Percentiles rank a stretch among this genome's conserved stretches.
Conservation (phyloP, 305 asterid genomes). For the Lippia alba region DNA sequence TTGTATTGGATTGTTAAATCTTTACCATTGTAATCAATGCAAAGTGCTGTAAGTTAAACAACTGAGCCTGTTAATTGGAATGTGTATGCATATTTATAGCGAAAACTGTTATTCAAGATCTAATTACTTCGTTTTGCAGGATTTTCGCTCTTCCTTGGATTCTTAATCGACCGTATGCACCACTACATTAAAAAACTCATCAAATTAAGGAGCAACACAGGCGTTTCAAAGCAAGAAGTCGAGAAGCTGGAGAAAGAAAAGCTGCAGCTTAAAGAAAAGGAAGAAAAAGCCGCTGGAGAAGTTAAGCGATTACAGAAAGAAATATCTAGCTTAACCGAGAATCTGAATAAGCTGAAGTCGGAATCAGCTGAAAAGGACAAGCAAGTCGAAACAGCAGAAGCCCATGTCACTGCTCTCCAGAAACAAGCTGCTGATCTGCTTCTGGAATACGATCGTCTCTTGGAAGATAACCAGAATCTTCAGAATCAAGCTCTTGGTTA, state of each 20-base stretch:
- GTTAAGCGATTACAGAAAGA: slow-evolving; percentile 58
- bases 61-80: too few relatives aligned
- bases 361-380: slow-evolving; percentile 67
- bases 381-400: slow-evolving; percentile 82
- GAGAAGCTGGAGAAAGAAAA: slow-evolving; percentile 82
- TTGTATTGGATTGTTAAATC: too few relatives aligned
- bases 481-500: slow-evolving; percentile 65
- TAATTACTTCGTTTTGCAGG: slow-evolving; percentile 47
- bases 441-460: slow-evolving; percentile 80
- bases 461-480: slow-evolving; percentile 91
- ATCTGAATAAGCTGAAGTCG: slow-evolving; percentile 66
- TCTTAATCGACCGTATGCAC: slow-evolving; percentile 91
- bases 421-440: slow-evolving; percentile 89
- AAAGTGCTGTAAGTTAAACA: too few relatives aligned
- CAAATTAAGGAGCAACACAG: slow-evolving; percentile 58
- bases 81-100: not conserved
- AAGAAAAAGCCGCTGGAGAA: slow-evolving; percentile 66
- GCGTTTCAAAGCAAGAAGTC: slow-evolving; percentile 67
- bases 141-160: slow-evolving; percentile 84
- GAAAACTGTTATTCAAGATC: not conserved
- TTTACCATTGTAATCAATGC: too few relatives aligned
- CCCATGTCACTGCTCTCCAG: slow-evolving; percentile 78
- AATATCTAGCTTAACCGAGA: slow-evolving; percentile 54
- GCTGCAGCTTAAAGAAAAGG: slow-evolving; percentile 71
- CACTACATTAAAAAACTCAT: slow-evolving; percentile 74